Evolutionary conservation across 805 yeast species (phyloP).

Genomic region (Saccharomycopsis microspora): DNA sequence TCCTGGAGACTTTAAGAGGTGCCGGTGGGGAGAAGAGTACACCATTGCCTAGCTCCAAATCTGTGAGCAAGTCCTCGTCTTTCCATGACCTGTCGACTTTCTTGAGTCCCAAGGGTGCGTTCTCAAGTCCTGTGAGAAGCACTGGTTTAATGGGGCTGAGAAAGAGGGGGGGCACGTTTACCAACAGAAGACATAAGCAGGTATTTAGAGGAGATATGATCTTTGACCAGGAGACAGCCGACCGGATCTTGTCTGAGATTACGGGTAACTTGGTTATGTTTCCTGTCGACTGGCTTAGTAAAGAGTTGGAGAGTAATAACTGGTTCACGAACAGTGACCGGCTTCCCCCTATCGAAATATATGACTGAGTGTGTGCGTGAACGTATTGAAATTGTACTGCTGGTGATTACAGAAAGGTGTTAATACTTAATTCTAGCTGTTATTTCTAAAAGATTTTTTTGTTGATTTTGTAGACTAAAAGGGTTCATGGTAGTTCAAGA

Average conservation of each 20-base stretch:
- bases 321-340: constrained; percentile 95
- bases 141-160: constrained; percentile 3
- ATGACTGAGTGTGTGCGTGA: constrained; percentile 34
- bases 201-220: constrained; percentile 31
- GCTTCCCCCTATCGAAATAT: constrained; percentile 90
- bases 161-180: constrained; percentile 19
- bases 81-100: constrained; percentile 5
- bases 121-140: constrained; percentile 1
- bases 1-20: too few species aligned
- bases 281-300: constrained; percentile 83
- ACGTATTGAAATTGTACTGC: too few species aligned
- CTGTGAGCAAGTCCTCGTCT: constrained; percentile 6
- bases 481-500: too few species aligned
- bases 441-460: too few species aligned
- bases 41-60: not conserved
- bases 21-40: not conserved
- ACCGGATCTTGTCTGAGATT: constrained; percentile 53
- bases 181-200: constrained; percentile 8
- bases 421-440: too few species aligned
- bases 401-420: too few species aligned
- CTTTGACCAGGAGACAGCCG: constrained; percentile 68
- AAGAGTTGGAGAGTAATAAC: constrained; percentile 81
- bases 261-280: constrained; percentile 86
- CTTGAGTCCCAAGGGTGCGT: not conserved
- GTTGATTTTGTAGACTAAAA: too few species aligned